Conservation (phyloP, 2,329 filamentous ascomycete genomes). For the Cladophialophora immunda region DNA sequence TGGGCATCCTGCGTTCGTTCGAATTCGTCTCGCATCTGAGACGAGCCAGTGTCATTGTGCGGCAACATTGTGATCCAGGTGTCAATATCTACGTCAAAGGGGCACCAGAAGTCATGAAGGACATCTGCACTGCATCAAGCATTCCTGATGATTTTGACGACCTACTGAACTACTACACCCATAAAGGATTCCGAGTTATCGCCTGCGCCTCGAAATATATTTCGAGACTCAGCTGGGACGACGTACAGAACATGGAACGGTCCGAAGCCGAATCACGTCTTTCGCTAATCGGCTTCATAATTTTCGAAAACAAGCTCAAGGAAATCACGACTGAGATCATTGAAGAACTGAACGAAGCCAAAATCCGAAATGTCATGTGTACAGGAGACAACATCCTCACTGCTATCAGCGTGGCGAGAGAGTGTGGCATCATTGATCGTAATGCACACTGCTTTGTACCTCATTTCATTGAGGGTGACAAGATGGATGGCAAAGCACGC, state of each 20-base stretch:
- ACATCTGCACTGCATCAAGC: constrained; percentile 84
- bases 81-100: constrained; percentile 94
- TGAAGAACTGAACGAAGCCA: constrained; percentile 80
- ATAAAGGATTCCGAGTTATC: constrained; percentile 95
- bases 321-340: constrained; percentile 82
- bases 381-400: constrained; percentile 98
- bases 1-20: constrained; percentile 89
- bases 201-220: constrained; percentile 92
- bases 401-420: constrained; percentile 91
- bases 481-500: constrained; percentile 74
- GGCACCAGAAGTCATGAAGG: constrained; percentile 93
- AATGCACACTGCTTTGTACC: constrained; percentile 92
- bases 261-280: constrained; percentile 83
- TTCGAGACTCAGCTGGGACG: constrained; percentile 88
- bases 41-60: constrained; percentile 89
- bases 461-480: constrained; percentile 81
- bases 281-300: constrained; percentile 93
- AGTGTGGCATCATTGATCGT: constrained; percentile 83
- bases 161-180: constrained; percentile 87
- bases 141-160: constrained; percentile 91
- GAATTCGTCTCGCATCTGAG: constrained; percentile 95
- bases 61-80: constrained; percentile 83
- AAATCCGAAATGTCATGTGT: constrained; percentile 92
- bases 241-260: constrained; percentile 91
- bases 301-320: constrained; percentile 99